These are phyloP conservation scores for Candida multigemmis DNA, from an alignment of 805 yeast species.

Conservation along the genomic window DNA sequence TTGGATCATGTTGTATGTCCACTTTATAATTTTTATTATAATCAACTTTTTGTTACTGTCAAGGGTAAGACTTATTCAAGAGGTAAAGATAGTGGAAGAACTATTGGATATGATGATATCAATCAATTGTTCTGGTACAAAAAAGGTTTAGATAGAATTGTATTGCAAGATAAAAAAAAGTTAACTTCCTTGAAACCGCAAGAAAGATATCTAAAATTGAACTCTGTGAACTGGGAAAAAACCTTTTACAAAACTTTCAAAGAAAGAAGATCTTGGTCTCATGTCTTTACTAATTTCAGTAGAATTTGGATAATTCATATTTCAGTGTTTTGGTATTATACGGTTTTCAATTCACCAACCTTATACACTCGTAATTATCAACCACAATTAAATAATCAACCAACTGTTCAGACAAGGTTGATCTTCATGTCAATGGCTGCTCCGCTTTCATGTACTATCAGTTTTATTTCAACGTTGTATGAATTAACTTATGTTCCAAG, in stretches of 20 bases:
- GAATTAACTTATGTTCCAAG: conserved; percentile 65
- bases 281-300: conserved; percentile 62
- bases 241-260: conserved; percentile 68
- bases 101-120: conserved; percentile 84
- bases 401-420: conserved; percentile 45
- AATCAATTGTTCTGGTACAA: conserved; percentile 84
- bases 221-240: conserved; percentile 54
- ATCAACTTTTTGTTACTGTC: conserved; percentile 39
- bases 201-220: conserved; percentile 48
- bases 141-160: conserved; percentile 54
- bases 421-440: conserved; percentile 66
- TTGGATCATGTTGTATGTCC: conserved; percentile 71
- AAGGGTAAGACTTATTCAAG: conserved; percentile 36
- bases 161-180: conserved; percentile 32
- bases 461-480: conserved; percentile 44
- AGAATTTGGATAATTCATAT: conserved; percentile 74
- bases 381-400: conserved; percentile 47
- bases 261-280: conserved; percentile 73
- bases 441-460: conserved; percentile 46
- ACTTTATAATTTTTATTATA: conserved; percentile 50
- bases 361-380: conserved; percentile 53
- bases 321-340: conserved; percentile 70
- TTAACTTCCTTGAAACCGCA: conserved; percentile 46
- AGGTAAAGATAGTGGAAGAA: conserved; percentile 57
- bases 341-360: conserved; percentile 58